phyloP scores from a whole-genome alignment of 768 basidiomycete species.

The Tephrocybe sp. region DNA sequence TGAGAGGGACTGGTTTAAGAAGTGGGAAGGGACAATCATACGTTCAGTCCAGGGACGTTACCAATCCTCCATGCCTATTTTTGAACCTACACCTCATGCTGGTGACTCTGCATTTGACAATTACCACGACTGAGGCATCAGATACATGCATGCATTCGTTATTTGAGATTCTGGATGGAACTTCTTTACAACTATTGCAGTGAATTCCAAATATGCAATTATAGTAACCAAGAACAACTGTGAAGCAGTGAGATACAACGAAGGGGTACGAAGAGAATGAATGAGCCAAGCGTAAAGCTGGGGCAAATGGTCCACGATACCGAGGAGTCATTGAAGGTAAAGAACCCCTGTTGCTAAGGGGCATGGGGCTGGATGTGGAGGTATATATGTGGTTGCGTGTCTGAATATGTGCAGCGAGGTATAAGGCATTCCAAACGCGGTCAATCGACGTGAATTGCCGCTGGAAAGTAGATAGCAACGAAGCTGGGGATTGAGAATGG shows the following conservation, averaged over 20 bases:
- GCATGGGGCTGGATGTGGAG: slow-evolving; percentile 1
- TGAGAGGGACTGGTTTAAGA: slow-evolving; percentile 79
- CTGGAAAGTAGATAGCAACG: neutral
- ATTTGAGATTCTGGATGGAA: neutral
- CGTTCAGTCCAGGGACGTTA: slow-evolving; percentile 51
- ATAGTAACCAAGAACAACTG: slow-evolving; percentile 7
- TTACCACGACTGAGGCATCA: slow-evolving; percentile 17
- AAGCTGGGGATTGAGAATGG: neutral
- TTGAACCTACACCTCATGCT: slow-evolving; percentile 13
- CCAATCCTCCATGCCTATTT: slow-evolving; percentile 36
- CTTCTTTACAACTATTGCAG: slow-evolving; percentile 8
- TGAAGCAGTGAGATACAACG: slow-evolving; percentile 12
- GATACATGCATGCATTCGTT: neutral
- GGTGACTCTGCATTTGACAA: slow-evolving; percentile 25
- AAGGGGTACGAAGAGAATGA: slow-evolving; percentile 1
- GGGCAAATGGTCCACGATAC: slow-evolving; percentile 5
- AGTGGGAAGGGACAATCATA: slow-evolving; percentile 70
- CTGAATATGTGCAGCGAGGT: neutral
- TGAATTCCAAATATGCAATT: neutral
- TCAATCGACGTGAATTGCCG: too few species aligned
- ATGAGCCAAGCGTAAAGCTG: slow-evolving; percentile 1
- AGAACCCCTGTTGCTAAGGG: slow-evolving; percentile 1
- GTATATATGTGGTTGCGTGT: slow-evolving; percentile 5
- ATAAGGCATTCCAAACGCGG: neutral
- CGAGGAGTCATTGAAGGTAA: neutral